Conservation (phyloP, 768 basidiomycete species). For the Kwoniella bestiolae region DNA sequence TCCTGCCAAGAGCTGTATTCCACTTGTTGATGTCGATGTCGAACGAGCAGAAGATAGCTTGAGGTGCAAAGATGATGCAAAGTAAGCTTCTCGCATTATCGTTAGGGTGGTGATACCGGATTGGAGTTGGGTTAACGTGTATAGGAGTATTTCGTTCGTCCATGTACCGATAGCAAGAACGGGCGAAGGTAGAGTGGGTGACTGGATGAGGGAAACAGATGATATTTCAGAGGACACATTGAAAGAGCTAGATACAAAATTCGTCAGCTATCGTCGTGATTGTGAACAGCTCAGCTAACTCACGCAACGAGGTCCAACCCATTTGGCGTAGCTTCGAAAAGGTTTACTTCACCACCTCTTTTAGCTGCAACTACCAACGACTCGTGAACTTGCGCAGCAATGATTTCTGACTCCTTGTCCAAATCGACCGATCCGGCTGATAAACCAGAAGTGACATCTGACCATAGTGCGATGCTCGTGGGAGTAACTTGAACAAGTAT, state of each 20-base stretch:
- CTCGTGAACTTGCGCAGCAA: conserved; percentile 22
- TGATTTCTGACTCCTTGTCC: conserved; percentile 17
- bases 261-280: neutral
- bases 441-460: conserved; percentile 25
- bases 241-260: neutral
- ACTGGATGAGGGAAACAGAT: conserved; percentile 7
- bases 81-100: conserved; percentile 24
- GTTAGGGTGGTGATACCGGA: conserved; percentile 11
- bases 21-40: conserved; percentile 21
- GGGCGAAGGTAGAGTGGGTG: conserved; percentile 19
- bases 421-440: conserved; percentile 15
- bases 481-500: conserved; percentile 34
- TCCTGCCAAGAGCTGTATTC: conserved; percentile 46
- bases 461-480: conserved; percentile 33
- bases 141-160: conserved; percentile 44
- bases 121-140: conserved; percentile 28
- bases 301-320: conserved; percentile 21
- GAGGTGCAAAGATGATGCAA: conserved; percentile 30
- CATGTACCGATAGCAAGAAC: conserved; percentile 42
- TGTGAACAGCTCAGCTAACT: no score
- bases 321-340: conserved; percentile 8
- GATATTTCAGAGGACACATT: conserved; percentile 27
- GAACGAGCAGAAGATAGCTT: conserved; percentile 6
- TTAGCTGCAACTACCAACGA: conserved; percentile 22
- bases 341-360: conserved; percentile 18